Conservation (phyloP, 2,329 filamentous ascomycete genomes). For the Fusarium hainanense region DNA sequence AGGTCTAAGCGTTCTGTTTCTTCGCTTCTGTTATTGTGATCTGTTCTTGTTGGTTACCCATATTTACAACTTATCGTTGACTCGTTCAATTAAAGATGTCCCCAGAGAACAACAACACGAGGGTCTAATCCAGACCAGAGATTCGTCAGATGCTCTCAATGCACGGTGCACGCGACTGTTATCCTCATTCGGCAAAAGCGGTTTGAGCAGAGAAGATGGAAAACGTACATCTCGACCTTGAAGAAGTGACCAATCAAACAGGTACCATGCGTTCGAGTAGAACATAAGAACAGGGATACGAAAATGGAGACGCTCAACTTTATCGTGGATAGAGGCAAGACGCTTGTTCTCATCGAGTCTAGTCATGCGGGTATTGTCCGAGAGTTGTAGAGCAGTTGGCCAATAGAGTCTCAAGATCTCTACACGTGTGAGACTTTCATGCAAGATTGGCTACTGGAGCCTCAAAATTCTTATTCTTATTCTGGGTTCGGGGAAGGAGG, state of each 20-base stretch:
- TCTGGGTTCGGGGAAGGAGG: not conserved
- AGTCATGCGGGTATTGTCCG: slow-evolving; percentile 23
- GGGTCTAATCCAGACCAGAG: not conserved
- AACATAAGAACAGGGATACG: slow-evolving; percentile 8
- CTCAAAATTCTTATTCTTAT: not conserved
- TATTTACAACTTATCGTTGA: not conserved
- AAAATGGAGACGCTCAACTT: slow-evolving; percentile 30
- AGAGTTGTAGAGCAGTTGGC: not conserved
- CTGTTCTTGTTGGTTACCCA: not conserved
- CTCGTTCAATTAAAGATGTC: not conserved
- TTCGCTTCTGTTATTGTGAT: not conserved
- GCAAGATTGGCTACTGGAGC: slow-evolving; percentile 42
- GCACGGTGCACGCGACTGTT: slow-evolving; percentile 36
- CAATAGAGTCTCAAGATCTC: slow-evolving; percentile 12
- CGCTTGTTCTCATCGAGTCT: slow-evolving; percentile 14
- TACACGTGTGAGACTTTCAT: slow-evolving; percentile 38
- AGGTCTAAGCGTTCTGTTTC: not conserved
- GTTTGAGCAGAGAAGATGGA: not conserved
- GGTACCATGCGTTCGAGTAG: slow-evolving; percentile 20
- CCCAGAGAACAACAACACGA: not conserved
- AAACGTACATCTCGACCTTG: not conserved
- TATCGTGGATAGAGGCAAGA: slow-evolving; percentile 40
- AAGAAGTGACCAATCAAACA: slow-evolving; percentile 24
- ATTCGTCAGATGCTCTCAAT: not conserved
- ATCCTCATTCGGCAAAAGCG: slow-evolving; percentile 18